A percentile compares a stretch with the other conserved stretches of the same genome.
phyloP scores from a whole-genome alignment of 768 basidiomycete genomes.

The Tylopilus subfusipes region DNA sequence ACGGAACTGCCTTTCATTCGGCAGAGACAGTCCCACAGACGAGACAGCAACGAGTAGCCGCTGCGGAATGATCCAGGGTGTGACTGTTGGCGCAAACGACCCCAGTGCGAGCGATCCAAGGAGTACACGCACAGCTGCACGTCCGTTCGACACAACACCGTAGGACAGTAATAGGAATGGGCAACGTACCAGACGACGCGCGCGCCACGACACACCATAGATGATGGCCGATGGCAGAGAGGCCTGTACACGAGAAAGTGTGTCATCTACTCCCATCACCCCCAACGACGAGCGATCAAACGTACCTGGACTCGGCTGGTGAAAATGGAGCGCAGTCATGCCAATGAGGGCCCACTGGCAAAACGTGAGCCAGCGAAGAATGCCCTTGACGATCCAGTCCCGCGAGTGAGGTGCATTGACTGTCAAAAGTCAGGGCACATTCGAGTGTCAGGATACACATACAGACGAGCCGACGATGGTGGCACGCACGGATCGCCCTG shows the following conservation, averaged over 20 bases:
- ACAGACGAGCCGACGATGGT: neutral
- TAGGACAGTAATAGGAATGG: neutral
- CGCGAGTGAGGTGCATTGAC: conserved; percentile 18
- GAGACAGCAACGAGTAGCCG: neutral
- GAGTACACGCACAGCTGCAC: neutral
- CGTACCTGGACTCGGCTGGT: neutral
- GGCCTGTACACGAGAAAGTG: too few relatives aligned
- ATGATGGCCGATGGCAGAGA: neutral
- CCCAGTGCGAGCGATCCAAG: neutral
- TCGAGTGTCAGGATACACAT: neutral
- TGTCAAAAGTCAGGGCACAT: too few relatives aligned
- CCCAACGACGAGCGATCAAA: neutral
- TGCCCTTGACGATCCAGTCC: conserved; percentile 13
- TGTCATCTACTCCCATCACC: too few relatives aligned
- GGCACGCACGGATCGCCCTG: conserved; percentile 16
- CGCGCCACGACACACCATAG: neutral
- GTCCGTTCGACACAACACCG: neutral
- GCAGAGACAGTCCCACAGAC: neutral
- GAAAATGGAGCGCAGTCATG: neutral
- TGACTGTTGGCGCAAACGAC: neutral
- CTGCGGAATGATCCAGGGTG: neutral
- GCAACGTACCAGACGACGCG: conserved; percentile 2
- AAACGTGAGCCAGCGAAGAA: conserved; percentile 5
- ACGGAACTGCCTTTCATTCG: neutral
- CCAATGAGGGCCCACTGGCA: conserved; percentile 8